Percentiles rank a stretch among this genome's conserved stretches.
Conservation (phyloP, 495 filamentous ascomycete species). For the Penicillium waksmanii region DNA sequence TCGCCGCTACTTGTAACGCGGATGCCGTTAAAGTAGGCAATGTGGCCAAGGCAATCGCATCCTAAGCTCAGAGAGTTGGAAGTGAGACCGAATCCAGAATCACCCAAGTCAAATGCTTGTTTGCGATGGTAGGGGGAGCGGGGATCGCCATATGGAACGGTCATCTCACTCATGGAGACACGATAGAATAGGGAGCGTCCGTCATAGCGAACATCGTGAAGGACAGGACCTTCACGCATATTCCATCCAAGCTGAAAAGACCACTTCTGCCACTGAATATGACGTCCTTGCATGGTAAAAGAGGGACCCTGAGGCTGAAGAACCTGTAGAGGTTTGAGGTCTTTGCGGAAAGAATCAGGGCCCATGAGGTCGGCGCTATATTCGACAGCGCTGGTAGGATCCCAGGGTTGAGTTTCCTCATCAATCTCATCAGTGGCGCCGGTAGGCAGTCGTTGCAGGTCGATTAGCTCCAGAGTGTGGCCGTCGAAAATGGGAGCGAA, state of each 20-base stretch:
- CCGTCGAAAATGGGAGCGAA: constrained; percentile 69
- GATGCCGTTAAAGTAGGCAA: constrained; percentile 64
- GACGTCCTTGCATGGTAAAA: constrained; percentile 55
- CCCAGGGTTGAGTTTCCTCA: not conserved
- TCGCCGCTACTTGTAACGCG: constrained; percentile 56
- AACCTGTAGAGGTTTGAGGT: constrained; percentile 69
- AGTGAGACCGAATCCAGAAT: constrained; percentile 65
- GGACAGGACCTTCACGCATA: constrained; percentile 62
- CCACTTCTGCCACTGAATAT: constrained; percentile 68
- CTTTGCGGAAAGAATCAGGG: not conserved
- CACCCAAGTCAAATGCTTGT: constrained; percentile 71
- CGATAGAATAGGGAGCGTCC: constrained; percentile 69
- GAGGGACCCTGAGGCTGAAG: constrained; percentile 78
- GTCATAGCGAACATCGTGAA: constrained; percentile 70
- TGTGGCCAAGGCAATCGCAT: constrained; percentile 68
- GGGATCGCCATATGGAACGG: constrained; percentile 67
- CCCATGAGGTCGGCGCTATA: not conserved
- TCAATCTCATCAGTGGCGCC: not conserved
- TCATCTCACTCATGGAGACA: constrained; percentile 76
- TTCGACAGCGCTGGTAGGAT: not conserved
- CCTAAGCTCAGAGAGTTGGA: constrained; percentile 65
- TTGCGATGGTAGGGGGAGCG: constrained; percentile 67
- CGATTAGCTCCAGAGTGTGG: constrained; percentile 46
- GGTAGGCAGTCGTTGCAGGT: not conserved
- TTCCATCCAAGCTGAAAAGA: constrained; percentile 67